These are phyloP conservation scores for Trichocomaceae sp. DNA, from an alignment of 2,329 filamentous ascomycete species.

Conservation along the genomic window DNA sequence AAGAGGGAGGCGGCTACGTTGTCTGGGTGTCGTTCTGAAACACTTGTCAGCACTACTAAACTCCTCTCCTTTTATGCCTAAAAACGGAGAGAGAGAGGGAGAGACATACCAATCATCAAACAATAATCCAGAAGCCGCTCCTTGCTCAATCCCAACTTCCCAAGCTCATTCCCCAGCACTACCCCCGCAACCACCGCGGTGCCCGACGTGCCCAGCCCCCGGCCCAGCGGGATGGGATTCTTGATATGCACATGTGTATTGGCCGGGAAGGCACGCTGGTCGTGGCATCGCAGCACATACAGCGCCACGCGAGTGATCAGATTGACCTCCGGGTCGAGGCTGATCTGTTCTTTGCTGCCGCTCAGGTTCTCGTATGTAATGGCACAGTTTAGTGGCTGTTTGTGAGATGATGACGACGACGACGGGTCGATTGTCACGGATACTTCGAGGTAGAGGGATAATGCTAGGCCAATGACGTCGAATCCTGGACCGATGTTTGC, in stretches of 20 bases:
- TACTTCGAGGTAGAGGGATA: slow-evolving; percentile 90
- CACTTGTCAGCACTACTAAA: background rate
- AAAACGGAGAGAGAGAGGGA: background rate
- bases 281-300: slow-evolving; percentile 90
- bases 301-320: slow-evolving; percentile 90
- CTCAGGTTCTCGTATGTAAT: slow-evolving; percentile 86
- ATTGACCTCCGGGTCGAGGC: slow-evolving; percentile 77
- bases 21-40: slow-evolving; percentile 70
- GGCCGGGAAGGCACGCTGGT: slow-evolving; percentile 72
- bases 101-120: slow-evolving; percentile 77
- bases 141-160: slow-evolving; percentile 67
- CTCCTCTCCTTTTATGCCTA: background rate
- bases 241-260: slow-evolving; percentile 90
- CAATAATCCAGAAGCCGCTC: slow-evolving; percentile 90
- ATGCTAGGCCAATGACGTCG: slow-evolving; percentile 88
- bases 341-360: slow-evolving; percentile 64
- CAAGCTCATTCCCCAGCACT: slow-evolving; percentile 84
- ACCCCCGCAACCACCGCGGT: slow-evolving; percentile 94
- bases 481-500: slow-evolving; percentile 97
- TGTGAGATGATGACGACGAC: slow-evolving; percentile 34
- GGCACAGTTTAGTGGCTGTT: slow-evolving; percentile 57
- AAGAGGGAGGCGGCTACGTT: slow-evolving; percentile 94
- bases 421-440: slow-evolving; percentile 67
- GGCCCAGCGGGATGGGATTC: slow-evolving; percentile 88
- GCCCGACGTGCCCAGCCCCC: slow-evolving; percentile 89